These are phyloP conservation scores for Talaromyces ruber DNA, from an alignment of 495 filamentous ascomycete genomes.

Conservation along the genomic window DNA sequence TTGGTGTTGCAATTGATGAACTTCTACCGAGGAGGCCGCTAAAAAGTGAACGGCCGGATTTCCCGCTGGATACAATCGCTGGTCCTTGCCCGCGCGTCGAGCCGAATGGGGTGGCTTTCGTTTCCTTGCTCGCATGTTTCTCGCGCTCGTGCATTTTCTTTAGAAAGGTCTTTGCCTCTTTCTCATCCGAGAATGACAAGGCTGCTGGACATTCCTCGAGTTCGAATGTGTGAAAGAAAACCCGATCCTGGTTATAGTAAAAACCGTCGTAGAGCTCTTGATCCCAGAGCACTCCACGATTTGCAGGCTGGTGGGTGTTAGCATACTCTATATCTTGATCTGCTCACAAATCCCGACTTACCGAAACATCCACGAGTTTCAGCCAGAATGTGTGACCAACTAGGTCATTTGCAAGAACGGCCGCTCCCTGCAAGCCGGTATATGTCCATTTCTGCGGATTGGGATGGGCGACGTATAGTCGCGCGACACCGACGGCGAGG, in stretches of 20 bases:
- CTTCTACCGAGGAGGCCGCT: constrained; percentile 67
- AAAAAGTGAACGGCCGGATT: constrained; percentile 45
- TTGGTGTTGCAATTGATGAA: constrained; percentile 48
- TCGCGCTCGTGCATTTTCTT: constrained; percentile 93
- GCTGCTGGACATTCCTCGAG: constrained; percentile 84
- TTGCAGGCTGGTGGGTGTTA: constrained; percentile 47
- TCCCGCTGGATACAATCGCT: constrained; percentile 37
- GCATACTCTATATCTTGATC: constrained; percentile 12
- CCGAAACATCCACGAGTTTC: constrained; percentile 93
- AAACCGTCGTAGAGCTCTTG: constrained; percentile 95
- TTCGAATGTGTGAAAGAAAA: constrained; percentile 96
- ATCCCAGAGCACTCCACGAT: constrained; percentile 93
- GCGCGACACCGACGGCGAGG: constrained; percentile 83
- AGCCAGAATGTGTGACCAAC: constrained; percentile 95
- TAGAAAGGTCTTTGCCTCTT: constrained; percentile 88
- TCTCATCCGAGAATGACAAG: constrained; percentile 88
- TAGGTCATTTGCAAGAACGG: constrained; percentile 87
- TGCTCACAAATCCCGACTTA: constrained; percentile 38
- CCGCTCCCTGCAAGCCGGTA: constrained; percentile 87
- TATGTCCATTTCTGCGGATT: constrained; percentile 83
- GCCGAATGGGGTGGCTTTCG: constrained; percentile 67
- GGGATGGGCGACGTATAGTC: constrained; percentile 89
- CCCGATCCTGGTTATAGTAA: constrained; percentile 88
- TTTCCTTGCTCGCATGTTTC: constrained; percentile 86
- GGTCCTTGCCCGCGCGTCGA: constrained; percentile 43